Evolutionary conservation across 768 basidiomycete species (phyloP), one percentile per base, ranked within the genome.

Genomic region (Imleria badia): DNA sequence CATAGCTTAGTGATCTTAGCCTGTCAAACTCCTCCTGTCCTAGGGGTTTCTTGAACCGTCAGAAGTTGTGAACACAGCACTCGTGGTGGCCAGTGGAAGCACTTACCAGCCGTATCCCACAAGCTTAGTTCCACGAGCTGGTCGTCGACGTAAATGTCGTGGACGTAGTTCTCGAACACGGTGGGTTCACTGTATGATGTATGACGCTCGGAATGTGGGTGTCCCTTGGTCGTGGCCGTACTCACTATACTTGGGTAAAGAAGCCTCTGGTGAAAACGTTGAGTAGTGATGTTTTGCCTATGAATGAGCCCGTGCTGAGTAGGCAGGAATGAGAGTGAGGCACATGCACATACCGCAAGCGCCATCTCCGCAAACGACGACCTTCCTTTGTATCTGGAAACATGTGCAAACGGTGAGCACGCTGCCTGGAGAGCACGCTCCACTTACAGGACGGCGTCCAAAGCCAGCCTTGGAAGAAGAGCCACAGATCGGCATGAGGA

Each of bases 151-250:
- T 80, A 79, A 51, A 95, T 76, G 60, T 94, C 91, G 68, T 95
- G 91, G 12, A 96, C 94, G 65, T 96, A 94, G 75, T 98, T 98
- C 72, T 98, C 96, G 62, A 98, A 98, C 5, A 98, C 95, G 23
- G 92, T 94, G 7, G 89, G 92, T 75, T 94, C 90, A 62, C 91
- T 93, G 65, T 36, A 45, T 6, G 19, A 26, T 23, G 39, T 20
- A 39, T 20, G 3, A 6, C 13, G 52, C 41, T 36, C 56, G 15
- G 63, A 34, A 17, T 35, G 17, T 13, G 26, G 38, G 40, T 13
- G 40, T 26, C 26, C 38, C 19, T 6, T 19, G 51, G 14, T 12
- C 15, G 40, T 35, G 40, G n/a, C 7, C 19, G 20, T 40, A 76
- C 88, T 70, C 70, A 92, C 91, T 96, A 94, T 66, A 93, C 85